phyloP scores from a whole-genome alignment of 2,329 filamentous ascomycete genomes.

The Colletotrichum graminicola region DNA sequence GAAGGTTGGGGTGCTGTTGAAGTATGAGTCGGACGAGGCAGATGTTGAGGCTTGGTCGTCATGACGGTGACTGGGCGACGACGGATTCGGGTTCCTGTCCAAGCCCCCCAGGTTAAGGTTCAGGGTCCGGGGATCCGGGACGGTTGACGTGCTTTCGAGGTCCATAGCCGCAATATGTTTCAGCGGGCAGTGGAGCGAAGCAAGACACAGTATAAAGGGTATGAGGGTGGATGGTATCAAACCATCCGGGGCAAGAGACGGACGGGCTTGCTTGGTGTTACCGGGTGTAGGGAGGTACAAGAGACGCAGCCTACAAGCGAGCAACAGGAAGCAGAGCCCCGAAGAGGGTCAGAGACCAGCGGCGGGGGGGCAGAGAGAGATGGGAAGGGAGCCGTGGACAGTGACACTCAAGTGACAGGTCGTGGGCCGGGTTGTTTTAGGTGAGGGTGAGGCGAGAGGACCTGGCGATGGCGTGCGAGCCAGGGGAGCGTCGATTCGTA shows the following conservation, averaged over 20 bases:
- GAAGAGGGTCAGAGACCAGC: not conserved
- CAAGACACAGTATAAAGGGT: slow-evolving; percentile 16
- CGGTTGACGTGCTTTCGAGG: slow-evolving; percentile 41
- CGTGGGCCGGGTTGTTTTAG: slow-evolving; percentile 24
- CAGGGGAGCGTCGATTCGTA: slow-evolving; percentile 36
- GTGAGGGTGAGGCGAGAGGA: slow-evolving; percentile 39
- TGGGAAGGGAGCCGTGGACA: slow-evolving; percentile 3
- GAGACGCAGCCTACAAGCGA: slow-evolving; percentile 20
- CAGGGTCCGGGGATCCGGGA: slow-evolving; percentile 39
- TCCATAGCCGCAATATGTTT: slow-evolving; percentile 40
- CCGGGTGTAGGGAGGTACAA: slow-evolving; percentile 13
- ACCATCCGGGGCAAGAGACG: slow-evolving; percentile 34
- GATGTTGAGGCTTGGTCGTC: slow-evolving; percentile 25
- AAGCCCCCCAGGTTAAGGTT: slow-evolving; percentile 23
- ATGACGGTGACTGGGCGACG: slow-evolving; percentile 36
- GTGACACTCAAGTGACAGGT: slow-evolving; percentile 32
- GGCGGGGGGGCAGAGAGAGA: not conserved
- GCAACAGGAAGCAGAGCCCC: not conserved
- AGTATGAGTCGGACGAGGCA: slow-evolving; percentile 24
- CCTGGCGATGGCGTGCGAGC: slow-evolving; percentile 42
- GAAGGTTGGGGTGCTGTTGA: slow-evolving; percentile 38
- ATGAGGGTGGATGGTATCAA: slow-evolving; percentile 21
- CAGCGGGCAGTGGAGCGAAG: slow-evolving; percentile 20
- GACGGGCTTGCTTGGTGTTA: slow-evolving; percentile 6
- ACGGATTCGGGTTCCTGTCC: slow-evolving; percentile 5